Conservation (phyloP, 2,329 filamentous ascomycete genomes). For the Macrophomina phaseolina region DNA sequence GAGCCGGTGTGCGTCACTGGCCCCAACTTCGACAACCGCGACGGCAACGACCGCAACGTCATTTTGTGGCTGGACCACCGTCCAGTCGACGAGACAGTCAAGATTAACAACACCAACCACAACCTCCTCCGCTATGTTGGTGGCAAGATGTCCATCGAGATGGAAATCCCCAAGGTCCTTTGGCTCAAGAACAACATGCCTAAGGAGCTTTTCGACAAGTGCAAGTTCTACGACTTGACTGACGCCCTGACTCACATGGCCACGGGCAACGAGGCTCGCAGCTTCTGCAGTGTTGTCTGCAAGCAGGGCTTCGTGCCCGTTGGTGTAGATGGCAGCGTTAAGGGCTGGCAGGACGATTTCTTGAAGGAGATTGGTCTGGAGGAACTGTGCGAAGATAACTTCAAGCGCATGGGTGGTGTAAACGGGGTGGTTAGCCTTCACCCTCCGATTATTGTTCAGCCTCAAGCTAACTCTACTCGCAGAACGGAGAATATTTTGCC, state of each 20-base stretch:
- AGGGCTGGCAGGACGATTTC: slow-evolving; percentile 98
- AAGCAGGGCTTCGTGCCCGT: slow-evolving; percentile 97
- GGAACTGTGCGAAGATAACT: slow-evolving; percentile 83
- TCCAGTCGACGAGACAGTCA: slow-evolving; percentile 85
- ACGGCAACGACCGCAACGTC: slow-evolving; percentile 87
- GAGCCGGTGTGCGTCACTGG: slow-evolving; percentile 91
- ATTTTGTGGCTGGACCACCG: slow-evolving; percentile 98
- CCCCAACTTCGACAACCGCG: slow-evolving; percentile 77
- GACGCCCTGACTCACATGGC: slow-evolving; percentile 95
- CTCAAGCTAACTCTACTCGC: slow-evolving; percentile 40
- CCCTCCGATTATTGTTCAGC: slow-evolving; percentile 28
- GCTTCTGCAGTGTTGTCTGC: slow-evolving; percentile 94
- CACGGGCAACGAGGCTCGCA: slow-evolving; percentile 87
- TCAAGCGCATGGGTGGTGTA: slow-evolving; percentile 92
- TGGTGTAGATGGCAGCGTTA: slow-evolving; percentile 95
- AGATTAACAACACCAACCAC: slow-evolving; percentile 91
- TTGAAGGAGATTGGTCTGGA: slow-evolving; percentile 83
- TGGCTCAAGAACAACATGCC: slow-evolving; percentile 99
- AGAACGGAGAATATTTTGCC: slow-evolving; percentile 92
- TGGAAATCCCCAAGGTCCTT: slow-evolving; percentile 98
- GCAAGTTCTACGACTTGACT: slow-evolving; percentile 95
- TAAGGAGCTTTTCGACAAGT: slow-evolving; percentile 82
- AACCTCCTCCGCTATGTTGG: slow-evolving; percentile 95
- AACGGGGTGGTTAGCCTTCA: slow-evolving; percentile 82
- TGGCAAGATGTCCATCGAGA: slow-evolving; percentile 98